Base-by-base conservation (phyloP, 116 monocot species). In the Dioscorea cayenensis region DNA sequence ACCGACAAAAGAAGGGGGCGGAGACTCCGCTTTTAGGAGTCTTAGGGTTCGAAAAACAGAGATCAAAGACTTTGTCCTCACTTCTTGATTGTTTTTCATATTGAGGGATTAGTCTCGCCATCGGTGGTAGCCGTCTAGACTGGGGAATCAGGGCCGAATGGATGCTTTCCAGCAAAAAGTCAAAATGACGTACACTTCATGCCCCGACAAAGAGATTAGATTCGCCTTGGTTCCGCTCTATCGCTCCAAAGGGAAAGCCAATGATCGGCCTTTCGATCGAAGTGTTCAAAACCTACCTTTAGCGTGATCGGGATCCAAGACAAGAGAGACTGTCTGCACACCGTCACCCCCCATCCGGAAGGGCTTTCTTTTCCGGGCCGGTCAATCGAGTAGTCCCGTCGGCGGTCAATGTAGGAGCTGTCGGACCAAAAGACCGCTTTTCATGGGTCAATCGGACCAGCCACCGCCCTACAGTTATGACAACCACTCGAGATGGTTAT, bases 161-260 rank as follows among this genome's bases (percentile, higher is more conserved):
- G 62, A 62, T 62, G 62, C 62, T 62, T 62, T 62, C 62, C 2
- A 3, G n/a, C n/a, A 0, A 62, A 62, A 62, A 62, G 23, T 62
- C 63, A 77, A 25, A 38, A 62, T 70, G 32, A 71, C 36, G 36
- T 38, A 71, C 36, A n/a, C 65, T 65, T 65, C 32, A 65, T 65
- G 65, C 65, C 32, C 35, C 14, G n/a, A n/a, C n/a, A n/a, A n/a
- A n/a, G n/a, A n/a, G n/a, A n/a, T n/a, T n/a, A n/a, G n/a, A n/a
- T n/a, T n/a, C n/a, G n/a, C n/a, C n/a, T n/a, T n/a, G n/a, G n/a
- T n/a, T n/a, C n/a, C n/a, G n/a, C n/a, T n/a, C n/a, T n/a, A n/a
- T n/a, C n/a, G n/a, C n/a, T n/a, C n/a, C n/a, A n/a, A n/a, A n/a
- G n/a, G n/a, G 35, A 32, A 35, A 65, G 9, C 32, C 6, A 65